A percentile compares a stretch with the other conserved stretches of the same genome.
Conservation (phyloP, 1,284 basidiomycete genomes). For the Moesziomyces globuligerus region DNA sequence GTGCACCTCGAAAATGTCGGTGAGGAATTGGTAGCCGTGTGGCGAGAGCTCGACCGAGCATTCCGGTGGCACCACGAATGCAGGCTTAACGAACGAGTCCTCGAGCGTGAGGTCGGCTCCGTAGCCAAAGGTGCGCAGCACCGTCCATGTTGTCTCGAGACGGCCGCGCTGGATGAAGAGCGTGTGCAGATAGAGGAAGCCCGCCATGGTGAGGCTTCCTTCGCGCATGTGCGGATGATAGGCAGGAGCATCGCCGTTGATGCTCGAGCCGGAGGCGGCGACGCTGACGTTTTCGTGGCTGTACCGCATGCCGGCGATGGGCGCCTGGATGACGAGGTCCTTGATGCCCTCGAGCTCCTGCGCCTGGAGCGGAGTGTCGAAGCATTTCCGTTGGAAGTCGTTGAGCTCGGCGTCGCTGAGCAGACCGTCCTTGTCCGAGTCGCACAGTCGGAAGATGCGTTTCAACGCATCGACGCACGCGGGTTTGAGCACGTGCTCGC, state of each 20-base stretch:
- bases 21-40: conserved; percentile 94
- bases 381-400: conserved; percentile 96
- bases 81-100: conserved; percentile 49
- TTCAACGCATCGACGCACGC: conserved; percentile 87
- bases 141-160: conserved; percentile 97
- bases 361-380: conserved; percentile 87
- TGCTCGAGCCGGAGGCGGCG: conserved; percentile 41
- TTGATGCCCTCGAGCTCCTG: conserved; percentile 81
- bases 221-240: conserved; percentile 63
- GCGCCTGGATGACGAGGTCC: conserved; percentile 59
- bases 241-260: conserved; percentile 33
- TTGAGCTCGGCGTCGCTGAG: conserved; percentile 91
- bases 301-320: conserved; percentile 43
- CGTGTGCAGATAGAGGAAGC: conserved; percentile 94
- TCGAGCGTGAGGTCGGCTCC: conserved; percentile 86
- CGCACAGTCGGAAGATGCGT: conserved; percentile 95
- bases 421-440: conserved; percentile 91
- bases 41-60: conserved; percentile 95
- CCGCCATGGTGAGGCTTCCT: conserved; percentile 85
- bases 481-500: conserved; percentile 85
- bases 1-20: conserved; percentile 94
- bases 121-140: conserved; percentile 92
- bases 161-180: conserved; percentile 96
- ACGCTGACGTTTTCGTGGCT: conserved; percentile 46
- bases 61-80: conserved; percentile 92